phyloP scores from a whole-genome alignment of 176 grass and related monocot species.

The Chrysopogon serrulatus region DNA sequence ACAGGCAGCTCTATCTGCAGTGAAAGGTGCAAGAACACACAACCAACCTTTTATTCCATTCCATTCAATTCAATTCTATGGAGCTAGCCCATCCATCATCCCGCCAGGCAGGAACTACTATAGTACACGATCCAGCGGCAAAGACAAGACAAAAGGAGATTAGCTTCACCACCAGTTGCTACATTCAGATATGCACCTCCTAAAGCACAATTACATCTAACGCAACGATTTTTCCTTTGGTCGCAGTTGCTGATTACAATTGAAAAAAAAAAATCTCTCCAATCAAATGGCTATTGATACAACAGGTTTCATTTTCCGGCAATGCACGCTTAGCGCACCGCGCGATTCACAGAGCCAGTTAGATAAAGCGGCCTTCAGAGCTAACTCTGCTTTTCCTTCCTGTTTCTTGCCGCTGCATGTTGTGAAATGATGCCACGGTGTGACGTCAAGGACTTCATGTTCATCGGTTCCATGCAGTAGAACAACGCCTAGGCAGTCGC shows the following conservation, averaged over 20 bases:
- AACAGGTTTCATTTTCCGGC: background rate
- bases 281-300: background rate
- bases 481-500: background rate
- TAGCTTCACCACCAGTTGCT: background rate
- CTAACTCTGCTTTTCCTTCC: background rate
- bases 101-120: background rate
- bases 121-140: background rate
- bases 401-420: background rate
- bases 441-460: background rate
- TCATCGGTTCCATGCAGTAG: background rate
- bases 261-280: background rate
- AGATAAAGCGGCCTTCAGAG: background rate
- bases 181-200: background rate
- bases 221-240: background rate
- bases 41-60: background rate
- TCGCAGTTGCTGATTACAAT: background rate
- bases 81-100: background rate
- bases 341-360: background rate
- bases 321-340: background rate
- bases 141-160: background rate
- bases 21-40: background rate
- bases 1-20: background rate
- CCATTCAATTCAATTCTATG: background rate
- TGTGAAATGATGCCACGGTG: background rate
- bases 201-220: background rate